Base-by-base conservation (phyloP, 371 early-diverging fungal genomes). In the Syncephalastrum racemosum region DNA sequence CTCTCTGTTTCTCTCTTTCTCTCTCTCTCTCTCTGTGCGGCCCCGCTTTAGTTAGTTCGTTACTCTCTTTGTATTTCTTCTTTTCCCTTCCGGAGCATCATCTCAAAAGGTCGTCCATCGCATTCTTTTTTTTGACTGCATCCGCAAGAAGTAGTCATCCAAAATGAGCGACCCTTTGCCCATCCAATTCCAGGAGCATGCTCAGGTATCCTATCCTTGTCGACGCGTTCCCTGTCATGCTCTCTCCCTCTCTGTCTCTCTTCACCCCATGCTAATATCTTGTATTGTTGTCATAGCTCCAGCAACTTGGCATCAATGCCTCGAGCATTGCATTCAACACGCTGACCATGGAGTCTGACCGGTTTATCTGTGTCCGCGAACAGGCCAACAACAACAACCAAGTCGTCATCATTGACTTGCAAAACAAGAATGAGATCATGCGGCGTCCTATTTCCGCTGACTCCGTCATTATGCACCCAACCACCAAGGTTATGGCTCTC, bases 401-500 rank as follows among this genome's bases (percentile, higher is more conserved):
- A 66, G 95, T 98, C 22, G 94, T 93, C 58, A 94, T 98, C 61
- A 82, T 98, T 46, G 98, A 98, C 77, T 77, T 98, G 77, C 73
- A 80, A 50, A 87, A 94, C 65, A 82, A 89, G 27, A 80, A 81
- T 45, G 91, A 93, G 61, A 68, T 93, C 27, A 81, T 89, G 61
- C 89, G 94, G 49, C 78, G 96, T 48, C 95, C 95, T 55, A 98
- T 96, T 66, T 88, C 95, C 31, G 98, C 98, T 4, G 98, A 98
- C 66, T 95, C 97, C 14, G 98, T 95, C 50, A 95, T 98, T 65
- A 98, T 98, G 98, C 91, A 98, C 70, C 97, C 97, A 2, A 85
- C 83, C 24, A 78, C 82, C 58, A 93, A 92, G 70, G 86, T 97
- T 50, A 93, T 98, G 68, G 98, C 98, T 4, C 83, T 98, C 51